A percentile compares a stretch with the other conserved stretches of the same genome.
Evolutionary conservation across 139 green algal genomes (phyloP).

Genomic region (Trebouxia sp.): DNA sequence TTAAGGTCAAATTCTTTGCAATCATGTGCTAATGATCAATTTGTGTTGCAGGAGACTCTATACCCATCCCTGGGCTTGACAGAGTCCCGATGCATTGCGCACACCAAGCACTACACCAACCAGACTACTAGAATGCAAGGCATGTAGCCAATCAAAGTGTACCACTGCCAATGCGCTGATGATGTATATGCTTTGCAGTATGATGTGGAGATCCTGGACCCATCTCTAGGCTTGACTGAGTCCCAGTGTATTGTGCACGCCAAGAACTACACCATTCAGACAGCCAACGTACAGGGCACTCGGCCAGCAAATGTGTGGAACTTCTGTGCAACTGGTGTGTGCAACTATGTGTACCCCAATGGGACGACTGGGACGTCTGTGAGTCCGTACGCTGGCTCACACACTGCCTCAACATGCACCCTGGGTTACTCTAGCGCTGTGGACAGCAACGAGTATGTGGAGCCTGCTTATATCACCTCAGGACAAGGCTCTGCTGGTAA

Average conservation of each 20-base stretch:
- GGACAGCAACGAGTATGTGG: slow-evolving; percentile 17
- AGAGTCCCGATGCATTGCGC: too few species aligned
- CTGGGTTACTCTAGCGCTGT: slow-evolving; percentile 1
- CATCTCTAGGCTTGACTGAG: background rate
- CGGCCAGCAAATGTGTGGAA: background rate
- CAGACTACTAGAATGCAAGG: too few species aligned
- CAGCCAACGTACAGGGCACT: background rate
- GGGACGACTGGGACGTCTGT: background rate
- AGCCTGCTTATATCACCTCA: background rate
- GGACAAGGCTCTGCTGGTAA: background rate
- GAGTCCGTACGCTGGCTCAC: background rate
- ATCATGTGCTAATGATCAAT: too few species aligned
- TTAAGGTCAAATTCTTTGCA: too few species aligned
- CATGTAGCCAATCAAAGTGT: too few species aligned
- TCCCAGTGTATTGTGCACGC: background rate
- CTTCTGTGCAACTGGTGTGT: background rate
- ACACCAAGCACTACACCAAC: too few species aligned
- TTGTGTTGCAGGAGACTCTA: too few species aligned
- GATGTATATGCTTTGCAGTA: background rate
- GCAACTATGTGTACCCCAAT: slow-evolving; percentile 2
- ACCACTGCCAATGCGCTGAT: too few species aligned
- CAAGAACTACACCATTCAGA: background rate
- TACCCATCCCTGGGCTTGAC: too few species aligned
- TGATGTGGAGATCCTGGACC: background rate
- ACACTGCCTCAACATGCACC: background rate